These are phyloP conservation scores for Colletotrichum zoysiae DNA, from an alignment of 2,329 filamentous ascomycete genomes.

Conservation along the genomic window DNA sequence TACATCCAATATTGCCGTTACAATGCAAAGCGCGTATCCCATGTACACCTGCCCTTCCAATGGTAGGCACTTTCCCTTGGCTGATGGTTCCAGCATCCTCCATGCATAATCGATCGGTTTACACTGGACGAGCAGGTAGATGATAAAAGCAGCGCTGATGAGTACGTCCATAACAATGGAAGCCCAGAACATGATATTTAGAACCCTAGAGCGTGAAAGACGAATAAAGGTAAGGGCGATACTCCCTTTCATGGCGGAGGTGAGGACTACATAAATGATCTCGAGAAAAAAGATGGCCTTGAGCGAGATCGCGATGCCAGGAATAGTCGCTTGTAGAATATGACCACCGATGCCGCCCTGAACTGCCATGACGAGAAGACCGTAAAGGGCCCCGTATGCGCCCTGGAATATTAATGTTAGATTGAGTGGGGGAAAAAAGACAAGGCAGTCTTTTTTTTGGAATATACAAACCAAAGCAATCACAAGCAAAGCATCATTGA, in stretches of 20 bases:
- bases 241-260: constrained; percentile 36
- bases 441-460: fast-evolving
- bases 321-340: neutral
- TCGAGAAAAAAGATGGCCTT: constrained; percentile 33
- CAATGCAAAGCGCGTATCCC: constrained; percentile 33
- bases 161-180: constrained; percentile 27
- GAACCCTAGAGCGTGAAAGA: constrained; percentile 27
- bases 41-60: constrained; percentile 28
- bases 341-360: constrained; percentile 27
- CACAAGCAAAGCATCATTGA: constrained; percentile 18
- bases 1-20: constrained; percentile 21
- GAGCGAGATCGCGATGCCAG: constrained; percentile 1
- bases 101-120: constrained; percentile 30
- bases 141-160: constrained; percentile 32
- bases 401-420: constrained; percentile 1
- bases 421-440: no score
- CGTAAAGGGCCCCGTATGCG: constrained; percentile 30
- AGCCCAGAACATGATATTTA: constrained; percentile 22
- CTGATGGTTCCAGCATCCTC: constrained; percentile 19
- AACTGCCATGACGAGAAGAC: constrained; percentile 15
- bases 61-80: constrained; percentile 24
- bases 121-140: constrained; percentile 33
- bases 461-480: constrained; percentile 18
- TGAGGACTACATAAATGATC: constrained; percentile 36
- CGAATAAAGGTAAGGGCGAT: constrained; percentile 35